Percentiles rank a stretch among this genome's conserved stretches.
phyloP scores from a whole-genome alignment of 148 eudicot genomes.

The Rhododendron simsii region DNA sequence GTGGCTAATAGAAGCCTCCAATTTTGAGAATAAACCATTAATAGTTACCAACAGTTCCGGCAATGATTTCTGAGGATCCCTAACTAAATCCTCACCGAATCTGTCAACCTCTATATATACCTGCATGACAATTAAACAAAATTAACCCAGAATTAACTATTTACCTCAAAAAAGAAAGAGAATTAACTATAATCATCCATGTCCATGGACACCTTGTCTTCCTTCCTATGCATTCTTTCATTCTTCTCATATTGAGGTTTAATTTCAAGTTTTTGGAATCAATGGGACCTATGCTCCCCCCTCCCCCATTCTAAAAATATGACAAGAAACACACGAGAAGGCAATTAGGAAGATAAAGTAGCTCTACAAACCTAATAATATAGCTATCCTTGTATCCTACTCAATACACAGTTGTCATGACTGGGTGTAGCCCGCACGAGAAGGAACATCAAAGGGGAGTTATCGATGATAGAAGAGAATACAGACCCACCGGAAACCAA shows the following conservation, averaged over 20 bases:
- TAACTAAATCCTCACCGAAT: conserved; percentile 57
- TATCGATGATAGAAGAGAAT: neutral
- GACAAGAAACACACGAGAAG: neutral
- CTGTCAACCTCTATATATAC: conserved; percentile 77
- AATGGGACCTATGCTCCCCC: neutral
- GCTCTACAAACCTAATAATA: neutral
- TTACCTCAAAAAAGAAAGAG: neutral
- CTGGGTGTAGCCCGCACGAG: neutral
- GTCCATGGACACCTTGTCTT: neutral
- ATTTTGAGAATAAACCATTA: conserved; percentile 52
- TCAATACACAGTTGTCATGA: neutral
- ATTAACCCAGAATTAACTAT: neutral
- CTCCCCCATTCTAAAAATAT: neutral
- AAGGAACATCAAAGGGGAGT: neutral
- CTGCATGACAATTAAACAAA: conserved; percentile 29
- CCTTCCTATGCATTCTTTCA: neutral
- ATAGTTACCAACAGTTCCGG: conserved; percentile 54
- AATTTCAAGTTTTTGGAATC: neutral
- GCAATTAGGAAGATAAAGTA: neutral
- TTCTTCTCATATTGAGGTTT: neutral
- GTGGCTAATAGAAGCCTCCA: conserved; percentile 73
- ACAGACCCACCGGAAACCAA: neutral
- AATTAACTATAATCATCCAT: neutral
- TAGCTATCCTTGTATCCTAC: neutral
- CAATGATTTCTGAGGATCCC: conserved; percentile 68